Evolutionary conservation across 2,329 filamentous ascomycete genomes (phyloP).

Genomic region (Paracorniculantispora psalliotae): DNA sequence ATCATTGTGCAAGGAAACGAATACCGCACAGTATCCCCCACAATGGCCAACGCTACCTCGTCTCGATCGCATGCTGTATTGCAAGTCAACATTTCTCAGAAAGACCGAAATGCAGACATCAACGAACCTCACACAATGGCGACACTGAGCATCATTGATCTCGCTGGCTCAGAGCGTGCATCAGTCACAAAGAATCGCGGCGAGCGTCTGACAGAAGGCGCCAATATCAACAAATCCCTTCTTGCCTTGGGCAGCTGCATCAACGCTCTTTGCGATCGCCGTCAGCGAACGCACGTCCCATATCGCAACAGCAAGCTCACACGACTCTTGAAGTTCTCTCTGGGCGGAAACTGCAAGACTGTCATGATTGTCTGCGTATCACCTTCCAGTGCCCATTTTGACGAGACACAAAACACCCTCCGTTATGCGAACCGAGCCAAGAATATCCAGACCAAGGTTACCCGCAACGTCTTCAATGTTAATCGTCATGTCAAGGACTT

Average conservation of each 20-base stretch:
- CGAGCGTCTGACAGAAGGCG: slow-evolving; percentile 84
- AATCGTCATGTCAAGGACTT: slow-evolving; percentile 99
- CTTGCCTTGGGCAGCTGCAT: slow-evolving; percentile 94
- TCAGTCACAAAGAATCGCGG: slow-evolving; percentile 96
- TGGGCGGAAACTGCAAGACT: slow-evolving; percentile 96
- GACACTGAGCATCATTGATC: slow-evolving; percentile 94
- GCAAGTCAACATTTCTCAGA: slow-evolving; percentile 93
- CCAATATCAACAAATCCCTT: slow-evolving; percentile 98
- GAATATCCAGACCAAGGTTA: slow-evolving; percentile 99
- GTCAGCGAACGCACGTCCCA: slow-evolving; percentile 88
- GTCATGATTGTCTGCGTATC: slow-evolving; percentile 99
- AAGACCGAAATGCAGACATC: slow-evolving; percentile 85
- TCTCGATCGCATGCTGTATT: slow-evolving; percentile 95
- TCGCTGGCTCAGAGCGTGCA: slow-evolving; percentile 91
- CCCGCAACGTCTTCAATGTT: slow-evolving; percentile 98
- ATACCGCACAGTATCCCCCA: slow-evolving; percentile 91
- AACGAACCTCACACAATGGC: slow-evolving; percentile 98
- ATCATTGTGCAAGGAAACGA: slow-evolving; percentile 97
- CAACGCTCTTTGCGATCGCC: slow-evolving; percentile 91
- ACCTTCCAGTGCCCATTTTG: slow-evolving; percentile 92
- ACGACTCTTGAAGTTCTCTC: slow-evolving; percentile 88
- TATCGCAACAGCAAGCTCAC: slow-evolving; percentile 98
- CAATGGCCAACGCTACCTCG: slow-evolving; percentile 94
- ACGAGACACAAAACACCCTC: slow-evolving; percentile 96
- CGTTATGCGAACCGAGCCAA: slow-evolving; percentile 97